Evolutionary conservation across 1,284 basidiomycete genomes (phyloP), one percentile per base, ranked within the genome.

Genomic region (Puccinia triticina): DNA sequence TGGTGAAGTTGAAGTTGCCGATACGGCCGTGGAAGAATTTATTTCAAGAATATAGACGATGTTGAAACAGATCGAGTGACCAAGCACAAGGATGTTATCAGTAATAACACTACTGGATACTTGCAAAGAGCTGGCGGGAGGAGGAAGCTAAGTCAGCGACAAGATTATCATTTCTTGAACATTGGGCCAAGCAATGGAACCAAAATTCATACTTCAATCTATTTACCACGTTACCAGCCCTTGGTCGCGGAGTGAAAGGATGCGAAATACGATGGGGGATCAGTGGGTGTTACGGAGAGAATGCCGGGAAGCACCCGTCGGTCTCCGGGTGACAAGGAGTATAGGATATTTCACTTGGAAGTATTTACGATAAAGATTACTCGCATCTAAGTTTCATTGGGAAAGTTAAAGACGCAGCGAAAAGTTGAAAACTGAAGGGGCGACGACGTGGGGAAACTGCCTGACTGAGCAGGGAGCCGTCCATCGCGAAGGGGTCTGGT

Each of bases 351-450:
- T 46, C 46, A 43, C 67, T 69, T 48, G 67, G 46, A 69, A 29
- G 67, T 32, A 61, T 69, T 48, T 46, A 14, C 37, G 67, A 29
- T 18, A 69, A 43, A 43, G 46, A 48, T 43, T 69, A 48, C 37
- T 69, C 46, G 67, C 37, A 69, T 34, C 67, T 46, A 69, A 48
- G 67, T 69, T 69, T 69, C 67, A 48, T 69, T 69, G 67, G 67
- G 67, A 69, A 69, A 26, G 23, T 46, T 21, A 21, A 69, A 29
- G 32, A 61, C 26, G 14, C 18, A 29, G 46, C 3, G 66, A 43
- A n/a, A 21, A 40, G 7, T 14, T 21, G 26, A n/a, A 69, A n/a
- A 59, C 16, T 29, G 55, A 18, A 29, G 55, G 55, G 29, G 40
- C 23, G 67, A n/a, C 66, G 67, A n/a, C 11, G 18, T 46, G 67